Evolutionary conservation across 805 yeast species (phyloP).

Genomic region (Monosporozyma siamensis): DNA sequence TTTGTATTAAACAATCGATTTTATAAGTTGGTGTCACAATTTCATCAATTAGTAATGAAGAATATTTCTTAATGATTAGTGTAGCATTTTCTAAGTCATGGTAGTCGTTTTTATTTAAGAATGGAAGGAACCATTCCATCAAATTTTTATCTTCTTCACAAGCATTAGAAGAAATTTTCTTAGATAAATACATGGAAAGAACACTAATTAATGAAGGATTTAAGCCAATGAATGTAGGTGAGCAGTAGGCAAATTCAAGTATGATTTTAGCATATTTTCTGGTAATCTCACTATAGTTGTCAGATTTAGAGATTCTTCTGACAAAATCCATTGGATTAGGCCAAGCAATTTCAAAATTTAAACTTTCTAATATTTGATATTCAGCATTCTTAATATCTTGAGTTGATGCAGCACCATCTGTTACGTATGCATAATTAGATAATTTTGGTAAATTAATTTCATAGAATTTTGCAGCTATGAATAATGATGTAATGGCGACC

Average conservation of each 20-base stretch:
- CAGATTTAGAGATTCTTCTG: slow-evolving; percentile 81
- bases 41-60: slow-evolving; percentile 21
- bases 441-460: slow-evolving; percentile 84
- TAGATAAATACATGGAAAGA: slow-evolving; percentile 72
- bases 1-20: slow-evolving; percentile 19
- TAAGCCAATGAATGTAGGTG: slow-evolving; percentile 61
- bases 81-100: slow-evolving; percentile 16
- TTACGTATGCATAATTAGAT: slow-evolving; percentile 74
- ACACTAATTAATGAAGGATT: slow-evolving; percentile 75
- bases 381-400: slow-evolving; percentile 79
- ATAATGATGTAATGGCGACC: slow-evolving; percentile 74
- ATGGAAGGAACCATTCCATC: background rate
- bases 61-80: slow-evolving; percentile 12
- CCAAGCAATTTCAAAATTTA: slow-evolving; percentile 67
- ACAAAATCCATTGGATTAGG: slow-evolving; percentile 88
- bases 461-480: slow-evolving; percentile 91
- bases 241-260: slow-evolving; percentile 67
- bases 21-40: slow-evolving; percentile 24
- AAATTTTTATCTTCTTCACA: slow-evolving; percentile 21
- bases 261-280: slow-evolving; percentile 79
- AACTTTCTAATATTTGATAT: slow-evolving; percentile 58
- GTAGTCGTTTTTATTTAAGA: slow-evolving; percentile 10
- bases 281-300: slow-evolving; percentile 72
- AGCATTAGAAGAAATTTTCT: slow-evolving; percentile 38
- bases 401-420: slow-evolving; percentile 79